Evolutionary conservation across 2,329 filamentous ascomycete genomes (phyloP).

Genomic region (Aspergillus eucalypticola): DNA sequence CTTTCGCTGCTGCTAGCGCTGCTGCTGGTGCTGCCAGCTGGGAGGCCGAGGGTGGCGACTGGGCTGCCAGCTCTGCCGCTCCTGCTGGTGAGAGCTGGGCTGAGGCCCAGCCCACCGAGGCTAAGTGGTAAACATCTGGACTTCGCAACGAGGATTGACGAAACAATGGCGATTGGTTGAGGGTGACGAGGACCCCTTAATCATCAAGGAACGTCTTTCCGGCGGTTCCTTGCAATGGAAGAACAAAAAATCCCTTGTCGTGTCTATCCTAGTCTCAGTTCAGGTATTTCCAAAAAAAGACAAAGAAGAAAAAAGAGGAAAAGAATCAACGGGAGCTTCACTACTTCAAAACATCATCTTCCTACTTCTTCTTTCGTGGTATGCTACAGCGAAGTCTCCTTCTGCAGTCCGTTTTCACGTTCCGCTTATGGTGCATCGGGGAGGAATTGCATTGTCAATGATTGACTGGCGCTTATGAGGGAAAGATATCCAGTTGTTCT

Average conservation of each 20-base stretch:
- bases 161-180: slow-evolving; percentile 21
- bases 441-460: slow-evolving; percentile 47
- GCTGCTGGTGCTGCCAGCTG: slow-evolving; percentile 63
- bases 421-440: slow-evolving; percentile 33
- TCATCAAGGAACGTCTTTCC: neutral
- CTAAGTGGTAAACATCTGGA: slow-evolving; percentile 43
- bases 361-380: slow-evolving; percentile 32
- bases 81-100: slow-evolving; percentile 45
- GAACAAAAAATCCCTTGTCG: slow-evolving; percentile 33
- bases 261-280: slow-evolving; percentile 44
- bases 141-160: slow-evolving; percentile 29
- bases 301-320: slow-evolving; percentile 37
- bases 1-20: slow-evolving; percentile 71
- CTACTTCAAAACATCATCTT: slow-evolving; percentile 28
- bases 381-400: slow-evolving; percentile 23
- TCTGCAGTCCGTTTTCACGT: slow-evolving; percentile 28
- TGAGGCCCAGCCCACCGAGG: slow-evolving; percentile 37
- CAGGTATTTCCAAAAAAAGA: slow-evolving; percentile 30
- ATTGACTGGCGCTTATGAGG: slow-evolving; percentile 89
- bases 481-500: slow-evolving; percentile 85
- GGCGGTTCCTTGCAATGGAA: slow-evolving; percentile 17
- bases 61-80: slow-evolving; percentile 51
- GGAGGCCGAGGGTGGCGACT: slow-evolving; percentile 59
- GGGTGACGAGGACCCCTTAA: slow-evolving; percentile 15
- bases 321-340: slow-evolving; percentile 30